Evolutionary conservation across 2,329 filamentous ascomycete genomes (phyloP), one percentile per base, ranked within the genome.

Genomic region (Fusarium anguioides): DNA sequence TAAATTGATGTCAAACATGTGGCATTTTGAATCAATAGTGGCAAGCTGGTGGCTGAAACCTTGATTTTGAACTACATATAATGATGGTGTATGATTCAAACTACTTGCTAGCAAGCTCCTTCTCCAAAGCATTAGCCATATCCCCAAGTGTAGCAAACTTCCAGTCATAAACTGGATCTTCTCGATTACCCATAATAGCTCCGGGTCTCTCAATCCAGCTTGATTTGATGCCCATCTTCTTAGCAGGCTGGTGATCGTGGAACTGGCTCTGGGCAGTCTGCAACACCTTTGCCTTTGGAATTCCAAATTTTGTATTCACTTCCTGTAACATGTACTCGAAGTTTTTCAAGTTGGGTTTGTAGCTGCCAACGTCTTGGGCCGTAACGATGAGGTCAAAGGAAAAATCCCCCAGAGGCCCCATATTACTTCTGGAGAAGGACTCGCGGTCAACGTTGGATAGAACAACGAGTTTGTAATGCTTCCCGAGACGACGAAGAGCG

Each of bases 251-350:
- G 77, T 93, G 90, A 75, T 93, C 91, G 73, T 92, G 88, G 40
- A 85, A 87, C 74, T 91, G 83, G 66, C 88, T 90, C 78, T 92
- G 89, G 14, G 90, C 90, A 23, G 88, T 88, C 77, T 90, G 87
- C 54, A 91, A 72, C 7, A 93, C 81, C 70, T 86, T 76, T 0
- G 79, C 78, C 67, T 85, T 87, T 50, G 81, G 77, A 0, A 90
- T 75, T 0, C 85, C 86, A 69, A 91, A 87, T n/a, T 82, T 81
- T 2, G 78, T 71, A 70, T 84, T 61, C 3, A 87, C 84, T 45
- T 85, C 79, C 12, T 79, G 75, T 6, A 92, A 74, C 82, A 93
- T 81, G 72, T 89, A 87, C 55, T 87, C 82, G 59, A 93, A 93
- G 65, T 93, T 92, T 49, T 80, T 78, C 27, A 80, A 71, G 67